Conservation (phyloP, 2,329 filamentous ascomycete species). For the Botryotinia globosa region DNA sequence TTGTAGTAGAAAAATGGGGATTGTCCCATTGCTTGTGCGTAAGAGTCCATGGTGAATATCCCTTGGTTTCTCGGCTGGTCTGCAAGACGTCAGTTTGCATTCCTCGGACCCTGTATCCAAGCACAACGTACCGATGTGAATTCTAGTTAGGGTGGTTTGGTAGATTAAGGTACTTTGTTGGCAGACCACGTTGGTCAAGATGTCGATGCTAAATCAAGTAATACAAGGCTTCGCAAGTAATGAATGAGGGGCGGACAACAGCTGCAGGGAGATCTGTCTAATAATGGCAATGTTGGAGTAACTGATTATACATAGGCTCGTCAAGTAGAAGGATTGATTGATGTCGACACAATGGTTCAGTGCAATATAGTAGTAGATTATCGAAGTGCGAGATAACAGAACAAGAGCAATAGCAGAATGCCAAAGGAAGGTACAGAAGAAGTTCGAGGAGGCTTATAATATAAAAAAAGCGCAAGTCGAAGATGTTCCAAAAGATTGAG, state of each 20-base stretch:
- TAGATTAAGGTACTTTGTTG: slow-evolving; percentile 28
- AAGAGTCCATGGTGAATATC: slow-evolving; percentile 37
- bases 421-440: slow-evolving; percentile 40
- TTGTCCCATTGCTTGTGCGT: slow-evolving; percentile 61
- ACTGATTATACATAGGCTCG: slow-evolving; percentile 39
- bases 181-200: slow-evolving; percentile 17
- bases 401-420: slow-evolving; percentile 36
- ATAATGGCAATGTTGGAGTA: slow-evolving; percentile 32
- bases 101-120: slow-evolving; percentile 19
- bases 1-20: slow-evolving; percentile 85
- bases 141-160: slow-evolving; percentile 18
- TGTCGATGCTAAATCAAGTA: slow-evolving; percentile 25
- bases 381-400: slow-evolving; percentile 28
- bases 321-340: slow-evolving; percentile 20
- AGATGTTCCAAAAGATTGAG: slow-evolving; percentile 37
- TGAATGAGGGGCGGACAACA: slow-evolving; percentile 42
- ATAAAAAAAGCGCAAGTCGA: slow-evolving; percentile 38
- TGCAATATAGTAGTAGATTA: slow-evolving; percentile 29
- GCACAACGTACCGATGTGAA: slow-evolving; percentile 27
- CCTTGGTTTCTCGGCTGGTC: slow-evolving; percentile 23
- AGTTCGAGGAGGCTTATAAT: slow-evolving; percentile 36
- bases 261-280: slow-evolving; percentile 38
- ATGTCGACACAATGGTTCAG: slow-evolving; percentile 21
- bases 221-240: slow-evolving; percentile 30
- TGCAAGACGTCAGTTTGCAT: slow-evolving; percentile 32